Conservation (phyloP, 2,329 filamentous ascomycete genomes). For the Ceratocystis cacaofunesta region DNA sequence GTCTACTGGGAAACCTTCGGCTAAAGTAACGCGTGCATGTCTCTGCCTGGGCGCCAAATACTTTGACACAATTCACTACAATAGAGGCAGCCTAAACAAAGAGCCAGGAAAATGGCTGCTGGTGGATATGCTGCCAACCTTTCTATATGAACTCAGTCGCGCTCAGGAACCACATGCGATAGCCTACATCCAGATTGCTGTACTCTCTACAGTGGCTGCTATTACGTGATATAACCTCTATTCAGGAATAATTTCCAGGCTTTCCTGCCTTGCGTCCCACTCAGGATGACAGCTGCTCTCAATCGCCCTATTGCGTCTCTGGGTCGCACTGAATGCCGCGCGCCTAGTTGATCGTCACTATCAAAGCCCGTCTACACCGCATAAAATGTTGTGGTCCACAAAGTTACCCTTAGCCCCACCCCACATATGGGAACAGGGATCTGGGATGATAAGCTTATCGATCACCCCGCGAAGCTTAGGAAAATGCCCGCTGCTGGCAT, state of each 20-base stretch:
- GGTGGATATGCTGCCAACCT: too few species aligned
- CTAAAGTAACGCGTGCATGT: too few species aligned
- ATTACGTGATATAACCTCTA: not conserved
- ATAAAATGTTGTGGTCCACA: not conserved
- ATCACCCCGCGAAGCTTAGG: not conserved
- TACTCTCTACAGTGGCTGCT: not conserved
- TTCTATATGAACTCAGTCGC: too few species aligned
- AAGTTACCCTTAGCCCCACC: not conserved
- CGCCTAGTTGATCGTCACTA: not conserved
- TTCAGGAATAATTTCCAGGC: not conserved
- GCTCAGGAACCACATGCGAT: too few species aligned
- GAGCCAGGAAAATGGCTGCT: too few species aligned
- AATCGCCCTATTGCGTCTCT: not conserved
- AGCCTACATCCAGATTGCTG: too few species aligned
- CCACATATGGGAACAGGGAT: not conserved
- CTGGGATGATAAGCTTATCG: conserved; percentile 5
- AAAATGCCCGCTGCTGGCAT: too few species aligned
- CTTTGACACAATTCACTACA: too few species aligned
- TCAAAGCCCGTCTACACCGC: not conserved
- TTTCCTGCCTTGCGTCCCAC: not conserved
- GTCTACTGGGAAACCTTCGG: too few species aligned
- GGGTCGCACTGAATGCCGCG: not conserved
- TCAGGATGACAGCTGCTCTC: not conserved
- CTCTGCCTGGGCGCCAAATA: too few species aligned
- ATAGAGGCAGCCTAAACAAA: too few species aligned